phyloP scores from a whole-genome alignment of 306 rosid species.

The Alnus rubra region DNA sequence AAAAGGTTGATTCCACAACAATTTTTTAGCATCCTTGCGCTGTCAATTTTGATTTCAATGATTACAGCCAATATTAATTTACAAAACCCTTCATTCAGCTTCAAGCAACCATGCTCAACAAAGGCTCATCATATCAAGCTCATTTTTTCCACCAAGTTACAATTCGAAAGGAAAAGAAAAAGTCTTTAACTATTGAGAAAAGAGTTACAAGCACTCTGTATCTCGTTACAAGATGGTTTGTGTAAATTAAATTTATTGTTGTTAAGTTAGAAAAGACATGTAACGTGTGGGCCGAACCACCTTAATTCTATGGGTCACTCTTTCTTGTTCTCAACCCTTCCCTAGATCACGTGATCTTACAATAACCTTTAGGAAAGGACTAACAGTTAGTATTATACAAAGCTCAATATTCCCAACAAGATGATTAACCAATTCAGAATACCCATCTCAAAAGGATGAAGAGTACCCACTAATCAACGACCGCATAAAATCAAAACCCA shows the following conservation, averaged over 20 bases:
- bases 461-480: background rate
- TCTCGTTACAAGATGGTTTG: too few relatives aligned
- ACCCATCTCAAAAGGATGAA: too few relatives aligned
- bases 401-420: background rate
- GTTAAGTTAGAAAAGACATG: too few relatives aligned
- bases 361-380: background rate
- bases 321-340: too few relatives aligned
- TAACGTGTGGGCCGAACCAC: too few relatives aligned
- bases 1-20: background rate
- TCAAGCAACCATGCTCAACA: background rate
- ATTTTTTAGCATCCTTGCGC: background rate
- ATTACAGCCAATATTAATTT: background rate
- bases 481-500: constrained; percentile 10
- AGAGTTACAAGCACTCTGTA: too few relatives aligned
- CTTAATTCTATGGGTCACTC: too few relatives aligned
- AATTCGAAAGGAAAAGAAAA: background rate
- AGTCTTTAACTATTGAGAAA: too few relatives aligned
- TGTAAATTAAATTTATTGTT: too few relatives aligned
- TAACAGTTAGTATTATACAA: too few relatives aligned
- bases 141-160: background rate
- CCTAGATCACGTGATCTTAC: too few relatives aligned
- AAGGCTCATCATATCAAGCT: background rate
- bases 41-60: background rate
- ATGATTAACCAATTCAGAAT: background rate
- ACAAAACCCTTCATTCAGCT: background rate